Base-by-base conservation (phyloP, 78 protist species). In the Dictyostelium intermedium region DNA sequence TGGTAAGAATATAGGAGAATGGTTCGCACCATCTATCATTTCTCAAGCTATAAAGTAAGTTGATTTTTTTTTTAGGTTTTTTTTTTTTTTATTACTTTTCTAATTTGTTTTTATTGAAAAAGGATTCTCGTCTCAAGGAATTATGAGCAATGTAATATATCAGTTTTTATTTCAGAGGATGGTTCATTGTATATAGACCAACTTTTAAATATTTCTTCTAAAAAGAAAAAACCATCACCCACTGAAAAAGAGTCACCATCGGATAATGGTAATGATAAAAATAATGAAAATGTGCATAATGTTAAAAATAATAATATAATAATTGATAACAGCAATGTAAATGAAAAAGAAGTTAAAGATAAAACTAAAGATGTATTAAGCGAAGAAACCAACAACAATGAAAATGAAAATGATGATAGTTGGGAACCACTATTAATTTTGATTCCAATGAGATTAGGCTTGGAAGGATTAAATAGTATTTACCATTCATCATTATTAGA, bases 1-100 rank as follows among this genome's bases (percentile, higher is more conserved):
- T n/a, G 93, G 96, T 6, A 95, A 82, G 47, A 60, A 82, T 37
- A 61, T 97, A 10, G 98, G 98, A 35, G 95, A 97, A 34, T 97
- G 98, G 98, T 95, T 97, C 41, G 96, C 95, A 6, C 98, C 98
- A 27, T 83, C 96, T 5, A 82, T 53, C 30, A 81, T 91, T 35
- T 56, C 97, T 7, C 93, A 83, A 30, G 83, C 87, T 5, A 77
- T 96, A 47, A 80, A 56, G 96, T 94, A 80, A 35, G 69, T 82
- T 16, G 5, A 66, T 1, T 0, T 69, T 14, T 32, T 73, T 25
- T 60, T 37, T n/a, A n/a, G n/a, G n/a, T n/a, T n/a, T 83, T n/a
- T 37, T 82, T 91, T 32, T 25, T 37, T 5, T 34, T 61, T 39
- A 47, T 50, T 27, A 37, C 45, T 66, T 63, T 61, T 74, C 20